Base-by-base conservation (phyloP, 176 grass and related monocot species). In the Hyparrhenia diplandra region DNA sequence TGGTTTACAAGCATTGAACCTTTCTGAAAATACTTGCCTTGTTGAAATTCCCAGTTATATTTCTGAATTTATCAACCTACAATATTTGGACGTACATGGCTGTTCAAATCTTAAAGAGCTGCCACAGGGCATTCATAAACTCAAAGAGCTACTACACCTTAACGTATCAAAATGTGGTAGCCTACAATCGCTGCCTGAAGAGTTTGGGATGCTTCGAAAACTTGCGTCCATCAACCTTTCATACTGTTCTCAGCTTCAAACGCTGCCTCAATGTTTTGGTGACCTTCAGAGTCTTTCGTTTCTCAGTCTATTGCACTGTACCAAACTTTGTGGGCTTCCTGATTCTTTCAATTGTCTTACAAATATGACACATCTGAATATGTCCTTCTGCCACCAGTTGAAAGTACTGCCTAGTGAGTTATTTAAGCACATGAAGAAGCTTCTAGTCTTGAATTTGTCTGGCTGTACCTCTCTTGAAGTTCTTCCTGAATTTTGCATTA, bases 1-100 rank as follows among this genome's bases (percentile, higher is more conserved):
- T 75, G 29, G 51, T 52, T 21, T 31, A 49, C 46, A 37, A 25
- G 2, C 40, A 37, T 24, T 74, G 30, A 57, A 74, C 6, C 9
- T 74, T 57, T 74, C 72, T 36, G 30, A 74, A 74, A 73, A 21
- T 6, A 54, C 71, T 4, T 54, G 46, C 71, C 71, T 73, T 41
- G 17, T 17, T 32, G 37, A 17, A 7, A 28, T 34, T 10, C 46
- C 17, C 0, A 30, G 71, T 1, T 54, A 20, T 3, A 54, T 73
- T n/a, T 54, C 7, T 54, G 43, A 54, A 10, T 54, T 34, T 35
- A 17, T 29, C 43, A 20, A 73, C 1, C 28, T 73, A 35, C n/a
- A 54, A 20, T 74, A 74, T 54, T 74, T 74, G 46, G 46, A 74
- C 29, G 8, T 74, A 55, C 71, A 74, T 11, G 10, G 46, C 46